These are phyloP conservation scores for barley (Hordeum vulgare) DNA, from an alignment of 176 grass and related monocot genomes.

Conservation along the genomic window DNA sequence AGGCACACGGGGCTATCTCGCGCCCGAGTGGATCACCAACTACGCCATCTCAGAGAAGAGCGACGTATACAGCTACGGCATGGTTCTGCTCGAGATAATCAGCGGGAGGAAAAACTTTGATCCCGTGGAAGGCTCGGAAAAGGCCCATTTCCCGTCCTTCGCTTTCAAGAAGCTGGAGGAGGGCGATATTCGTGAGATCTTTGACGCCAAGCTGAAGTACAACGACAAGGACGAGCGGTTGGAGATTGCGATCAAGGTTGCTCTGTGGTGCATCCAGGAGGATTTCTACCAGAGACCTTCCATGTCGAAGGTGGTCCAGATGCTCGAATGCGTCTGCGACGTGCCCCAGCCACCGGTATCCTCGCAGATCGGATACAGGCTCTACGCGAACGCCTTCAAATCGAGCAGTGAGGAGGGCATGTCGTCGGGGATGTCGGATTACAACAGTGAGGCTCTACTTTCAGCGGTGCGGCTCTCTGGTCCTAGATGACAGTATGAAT, in stretches of 20 bases:
- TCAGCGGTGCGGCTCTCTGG: conserved; percentile 85
- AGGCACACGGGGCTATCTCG: conserved; percentile 84
- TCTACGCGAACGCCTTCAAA: conserved; percentile 76
- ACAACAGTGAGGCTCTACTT: conserved; percentile 80
- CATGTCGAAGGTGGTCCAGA: conserved; percentile 87
- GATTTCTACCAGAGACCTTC: conserved; percentile 68
- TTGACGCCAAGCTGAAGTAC: conserved; percentile 46
- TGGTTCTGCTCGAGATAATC: conserved; percentile 93
- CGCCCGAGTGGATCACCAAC: conserved; percentile 90
- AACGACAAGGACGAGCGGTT: conserved; percentile 54
- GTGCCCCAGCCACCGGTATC: conserved; percentile 61
- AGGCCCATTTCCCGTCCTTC: conserved; percentile 79
- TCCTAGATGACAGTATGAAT: conserved; percentile 50
- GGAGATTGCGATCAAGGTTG: conserved; percentile 62
- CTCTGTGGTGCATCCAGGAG: conserved; percentile 96
- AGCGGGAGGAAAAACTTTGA: conserved; percentile 87
- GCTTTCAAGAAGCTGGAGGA: conserved; percentile 85
- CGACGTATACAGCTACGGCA: conserved; percentile 91
- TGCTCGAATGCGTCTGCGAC: conserved; percentile 80
- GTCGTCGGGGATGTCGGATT: conserved; percentile 66
- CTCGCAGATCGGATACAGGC: conserved; percentile 57
- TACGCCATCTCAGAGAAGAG: conserved; percentile 93
- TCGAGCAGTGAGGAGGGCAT: conserved; percentile 74
- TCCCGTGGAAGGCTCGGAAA: conserved; percentile 58
- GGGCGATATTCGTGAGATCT: conserved; percentile 48